Evolutionary conservation across 805 yeast genomes (phyloP).

Genomic region (Candida palmyrensis): DNA sequence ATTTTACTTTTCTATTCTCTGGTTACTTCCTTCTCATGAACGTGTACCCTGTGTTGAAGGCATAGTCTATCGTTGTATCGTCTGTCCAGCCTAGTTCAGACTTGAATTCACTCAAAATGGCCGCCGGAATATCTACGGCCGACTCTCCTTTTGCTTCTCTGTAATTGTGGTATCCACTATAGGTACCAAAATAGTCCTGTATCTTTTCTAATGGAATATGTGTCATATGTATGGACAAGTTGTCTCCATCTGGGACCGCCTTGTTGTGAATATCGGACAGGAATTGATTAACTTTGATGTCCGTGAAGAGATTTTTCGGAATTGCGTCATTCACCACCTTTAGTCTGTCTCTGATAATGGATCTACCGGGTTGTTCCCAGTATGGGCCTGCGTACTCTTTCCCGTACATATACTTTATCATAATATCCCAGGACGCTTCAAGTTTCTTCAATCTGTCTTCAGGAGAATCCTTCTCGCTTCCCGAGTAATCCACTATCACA

Average conservation of each 20-base stretch:
- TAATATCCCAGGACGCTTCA: slow-evolving; percentile 18
- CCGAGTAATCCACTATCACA: slow-evolving; percentile 21
- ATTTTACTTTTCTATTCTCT: too few relatives aligned
- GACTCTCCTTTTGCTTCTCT: slow-evolving; percentile 28
- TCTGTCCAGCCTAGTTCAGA: slow-evolving; percentile 41
- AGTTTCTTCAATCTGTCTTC: slow-evolving; percentile 9
- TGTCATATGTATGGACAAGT: slow-evolving; percentile 29
- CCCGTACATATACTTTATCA: slow-evolving; percentile 37
- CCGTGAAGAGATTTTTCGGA: slow-evolving; percentile 38
- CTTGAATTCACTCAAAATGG: slow-evolving; percentile 30
- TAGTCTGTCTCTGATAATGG: slow-evolving; percentile 41
- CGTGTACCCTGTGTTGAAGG: slow-evolving; percentile 49
- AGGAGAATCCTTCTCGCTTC: slow-evolving; percentile 9
- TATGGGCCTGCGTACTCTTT: slow-evolving; percentile 52
- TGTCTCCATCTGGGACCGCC: slow-evolving; percentile 11
- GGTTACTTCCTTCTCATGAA: slow-evolving; percentile 34
- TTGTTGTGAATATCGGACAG: slow-evolving; percentile 12
- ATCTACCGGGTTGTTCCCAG: slow-evolving; percentile 87
- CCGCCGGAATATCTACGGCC: slow-evolving; percentile 29
- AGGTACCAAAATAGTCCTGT: slow-evolving; percentile 55
- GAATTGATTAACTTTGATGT: slow-evolving; percentile 26
- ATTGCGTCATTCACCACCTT: slow-evolving; percentile 36
- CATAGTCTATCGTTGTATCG: slow-evolving; percentile 36
- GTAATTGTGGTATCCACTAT: slow-evolving; percentile 66
- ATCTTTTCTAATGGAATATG: slow-evolving; percentile 42